These are phyloP conservation scores for Viola pubescens DNA, from an alignment of 441 rosid genomes.

Conservation along the genomic window DNA sequence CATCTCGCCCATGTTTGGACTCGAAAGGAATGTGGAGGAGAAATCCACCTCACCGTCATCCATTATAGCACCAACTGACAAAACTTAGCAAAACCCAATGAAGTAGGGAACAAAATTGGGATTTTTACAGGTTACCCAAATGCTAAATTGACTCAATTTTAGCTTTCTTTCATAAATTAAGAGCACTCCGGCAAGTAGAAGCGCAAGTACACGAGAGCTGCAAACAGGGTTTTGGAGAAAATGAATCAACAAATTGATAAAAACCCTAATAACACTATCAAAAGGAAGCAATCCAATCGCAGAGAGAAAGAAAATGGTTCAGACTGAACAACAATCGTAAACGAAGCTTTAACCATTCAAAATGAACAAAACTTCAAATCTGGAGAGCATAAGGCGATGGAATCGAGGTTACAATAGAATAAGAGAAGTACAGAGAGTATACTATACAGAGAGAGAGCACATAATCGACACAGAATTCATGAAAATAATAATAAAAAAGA, in stretches of 20 bases:
- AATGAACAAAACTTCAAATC: not conserved
- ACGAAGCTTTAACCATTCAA: not conserved
- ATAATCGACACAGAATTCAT: constrained; percentile 6
- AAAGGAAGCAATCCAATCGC: not conserved
- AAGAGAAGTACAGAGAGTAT: not conserved
- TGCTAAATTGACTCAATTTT: constrained; percentile 6
- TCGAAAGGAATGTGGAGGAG: constrained; percentile 60
- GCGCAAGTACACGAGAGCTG: constrained; percentile 1
- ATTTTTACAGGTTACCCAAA: constrained; percentile 12
- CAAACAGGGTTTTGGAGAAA: not conserved
- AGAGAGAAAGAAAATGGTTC: constrained; percentile 1
- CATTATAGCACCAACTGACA: constrained; percentile 29
- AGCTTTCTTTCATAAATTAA: not conserved
- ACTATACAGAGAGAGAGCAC: not conserved
- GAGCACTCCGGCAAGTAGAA: constrained; percentile 6
- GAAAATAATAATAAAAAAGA: not conserved
- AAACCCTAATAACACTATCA: not conserved
- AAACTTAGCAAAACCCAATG: not conserved
- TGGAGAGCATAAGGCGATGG: not conserved
- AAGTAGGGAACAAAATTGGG: constrained; percentile 1
- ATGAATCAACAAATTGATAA: not conserved
- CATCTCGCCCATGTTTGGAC: constrained; percentile 47
- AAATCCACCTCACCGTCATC: constrained; percentile 92
- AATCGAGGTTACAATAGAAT: not conserved
- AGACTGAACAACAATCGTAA: constrained; percentile 8